phyloP scores from a whole-genome alignment of 2,329 filamentous ascomycete genomes.

The Canariomyces notabilis region DNA sequence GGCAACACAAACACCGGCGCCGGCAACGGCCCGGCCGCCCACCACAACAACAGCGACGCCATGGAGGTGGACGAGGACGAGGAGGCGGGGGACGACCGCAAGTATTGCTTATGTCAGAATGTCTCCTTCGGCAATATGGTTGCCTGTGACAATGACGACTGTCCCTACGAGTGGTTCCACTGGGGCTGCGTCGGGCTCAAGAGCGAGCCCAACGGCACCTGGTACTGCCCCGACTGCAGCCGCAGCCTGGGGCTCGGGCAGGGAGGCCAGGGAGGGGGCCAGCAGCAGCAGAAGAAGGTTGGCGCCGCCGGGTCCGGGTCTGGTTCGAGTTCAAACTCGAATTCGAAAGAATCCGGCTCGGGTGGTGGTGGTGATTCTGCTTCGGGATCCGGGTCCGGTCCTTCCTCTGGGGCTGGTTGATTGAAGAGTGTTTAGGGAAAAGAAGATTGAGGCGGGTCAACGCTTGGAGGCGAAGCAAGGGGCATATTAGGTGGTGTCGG shows the following conservation, averaged over 20 bases:
- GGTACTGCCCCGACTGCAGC: conserved; percentile 61
- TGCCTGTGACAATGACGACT: conserved; percentile 78
- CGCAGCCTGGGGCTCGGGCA: conserved; percentile 39
- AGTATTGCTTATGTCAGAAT: conserved; percentile 79
- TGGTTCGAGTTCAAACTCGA: background rate
- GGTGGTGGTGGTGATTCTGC: too few relatives aligned
- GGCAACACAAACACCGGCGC: too few relatives aligned
- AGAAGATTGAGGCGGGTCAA: too few relatives aligned
- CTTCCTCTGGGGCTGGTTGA: too few relatives aligned
- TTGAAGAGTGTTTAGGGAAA: too few relatives aligned
- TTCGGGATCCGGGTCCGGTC: too few relatives aligned
- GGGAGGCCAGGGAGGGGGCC: conserved; percentile 37
- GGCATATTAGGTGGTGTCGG: too few relatives aligned
- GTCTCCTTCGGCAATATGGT: conserved; percentile 87
- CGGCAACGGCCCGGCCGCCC: background rate
- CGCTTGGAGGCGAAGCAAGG: too few relatives aligned
- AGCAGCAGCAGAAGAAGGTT: background rate
- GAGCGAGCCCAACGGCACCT: conserved; percentile 61
- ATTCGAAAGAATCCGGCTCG: too few relatives aligned
- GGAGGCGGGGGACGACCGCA: conserved; percentile 70
- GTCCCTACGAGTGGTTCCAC: conserved; percentile 83
- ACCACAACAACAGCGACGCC: conserved; percentile 33
- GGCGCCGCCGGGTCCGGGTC: background rate
- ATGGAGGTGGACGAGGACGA: conserved; percentile 61
- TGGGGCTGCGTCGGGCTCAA: conserved; percentile 69